These are phyloP conservation scores for Alternaria sp. DNA, from an alignment of 2,329 filamentous ascomycete genomes.

Conservation along the genomic window DNA sequence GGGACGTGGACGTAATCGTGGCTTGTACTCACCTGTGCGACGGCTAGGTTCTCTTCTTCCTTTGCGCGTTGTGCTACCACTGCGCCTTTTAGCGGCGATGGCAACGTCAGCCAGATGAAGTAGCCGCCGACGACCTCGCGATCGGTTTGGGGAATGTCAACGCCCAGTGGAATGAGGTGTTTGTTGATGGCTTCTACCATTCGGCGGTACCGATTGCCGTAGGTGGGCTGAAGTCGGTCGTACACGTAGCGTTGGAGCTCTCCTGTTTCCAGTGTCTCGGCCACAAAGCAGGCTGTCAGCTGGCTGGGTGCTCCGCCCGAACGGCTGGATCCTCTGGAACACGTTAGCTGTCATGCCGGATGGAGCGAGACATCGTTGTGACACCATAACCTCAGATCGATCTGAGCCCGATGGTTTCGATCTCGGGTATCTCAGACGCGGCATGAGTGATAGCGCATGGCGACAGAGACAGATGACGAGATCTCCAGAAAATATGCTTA, in stretches of 20 bases:
- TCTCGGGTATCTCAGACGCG: neutral
- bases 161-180: conserved; percentile 68
- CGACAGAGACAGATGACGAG: neutral
- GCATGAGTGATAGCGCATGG: neutral
- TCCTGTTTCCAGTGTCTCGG: conserved; percentile 60
- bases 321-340: conserved; percentile 60
- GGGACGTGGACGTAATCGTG: neutral
- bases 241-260: conserved; percentile 62
- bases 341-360: conserved; percentile 27
- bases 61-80: conserved; percentile 65
- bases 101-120: conserved; percentile 80
- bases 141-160: conserved; percentile 55
- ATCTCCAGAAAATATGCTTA: conserved; percentile 45
- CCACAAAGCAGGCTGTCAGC: conserved; percentile 63
- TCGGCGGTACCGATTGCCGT: conserved; percentile 59
- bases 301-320: conserved; percentile 68
- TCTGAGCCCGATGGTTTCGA: neutral
- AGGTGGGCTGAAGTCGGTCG: conserved; percentile 62
- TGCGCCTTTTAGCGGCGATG: conserved; percentile 58
- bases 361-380: conserved; percentile 8
- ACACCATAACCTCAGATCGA: conserved; percentile 2
- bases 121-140: conserved; percentile 74
- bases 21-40: conserved; percentile 59
- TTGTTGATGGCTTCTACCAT: conserved; percentile 66
- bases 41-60: conserved; percentile 68